Percentiles rank a stretch among this genome's conserved stretches.
Conservation (phyloP, 495 filamentous ascomycete species). For the Penicillium desertorum region DNA sequence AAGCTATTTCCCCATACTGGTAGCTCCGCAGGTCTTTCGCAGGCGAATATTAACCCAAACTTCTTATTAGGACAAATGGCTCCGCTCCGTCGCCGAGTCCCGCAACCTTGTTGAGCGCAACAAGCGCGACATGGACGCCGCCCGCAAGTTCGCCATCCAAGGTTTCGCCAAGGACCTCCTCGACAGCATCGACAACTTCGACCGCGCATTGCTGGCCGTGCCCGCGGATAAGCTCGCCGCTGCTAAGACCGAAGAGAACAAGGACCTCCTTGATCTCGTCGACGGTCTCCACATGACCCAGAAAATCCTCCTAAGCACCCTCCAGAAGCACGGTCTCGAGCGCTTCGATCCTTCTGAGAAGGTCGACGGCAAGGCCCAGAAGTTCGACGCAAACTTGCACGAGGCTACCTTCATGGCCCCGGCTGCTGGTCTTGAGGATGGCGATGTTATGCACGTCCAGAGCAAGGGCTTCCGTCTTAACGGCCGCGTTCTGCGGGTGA, state of each 20-base stretch:
- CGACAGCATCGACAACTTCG: conserved; percentile 93
- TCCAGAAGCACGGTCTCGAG: conserved; percentile 92
- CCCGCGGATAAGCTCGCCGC: conserved; percentile 65
- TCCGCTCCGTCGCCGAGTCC: conserved; percentile 92
- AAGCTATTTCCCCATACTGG: conserved; percentile 18
- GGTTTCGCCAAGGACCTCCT: conserved; percentile 91
- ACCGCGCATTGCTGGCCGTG: conserved; percentile 81
- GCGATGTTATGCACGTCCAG: conserved; percentile 86
- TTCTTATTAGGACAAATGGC: conserved; percentile 76
- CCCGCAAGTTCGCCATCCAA: conserved; percentile 91
- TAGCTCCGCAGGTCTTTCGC: not conserved
- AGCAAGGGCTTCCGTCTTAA: conserved; percentile 94
- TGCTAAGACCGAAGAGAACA: conserved; percentile 42
- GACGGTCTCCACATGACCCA: conserved; percentile 94
- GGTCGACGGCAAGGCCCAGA: conserved; percentile 55
- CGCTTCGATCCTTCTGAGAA: conserved; percentile 71
- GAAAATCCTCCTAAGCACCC: conserved; percentile 77
- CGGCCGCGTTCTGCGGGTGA: conserved; percentile 77
- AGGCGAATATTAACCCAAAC: conserved; percentile 2
- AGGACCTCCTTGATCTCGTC: conserved; percentile 77
- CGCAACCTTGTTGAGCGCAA: conserved; percentile 95
- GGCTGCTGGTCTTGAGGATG: conserved; percentile 79
- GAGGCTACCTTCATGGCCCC: conserved; percentile 94
- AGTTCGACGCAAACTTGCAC: conserved; percentile 93
- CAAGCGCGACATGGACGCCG: conserved; percentile 81